phyloP scores from a whole-genome alignment of 169 alveolate species.

The Miamiensis avidus region DNA sequence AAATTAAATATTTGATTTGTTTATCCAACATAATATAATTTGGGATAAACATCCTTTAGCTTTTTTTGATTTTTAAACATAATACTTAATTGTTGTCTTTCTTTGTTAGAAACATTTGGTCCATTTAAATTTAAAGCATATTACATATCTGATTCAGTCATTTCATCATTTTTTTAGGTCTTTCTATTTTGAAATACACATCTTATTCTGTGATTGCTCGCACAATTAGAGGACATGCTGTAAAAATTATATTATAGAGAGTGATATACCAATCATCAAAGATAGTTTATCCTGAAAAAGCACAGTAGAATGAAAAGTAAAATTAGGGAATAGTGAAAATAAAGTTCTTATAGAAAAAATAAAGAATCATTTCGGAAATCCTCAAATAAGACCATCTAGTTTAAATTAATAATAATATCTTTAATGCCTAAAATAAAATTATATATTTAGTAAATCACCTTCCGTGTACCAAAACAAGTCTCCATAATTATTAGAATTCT shows the following conservation, averaged over 20 bases:
- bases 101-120: not conserved
- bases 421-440: not conserved
- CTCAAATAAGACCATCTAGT: constrained; percentile 87
- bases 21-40: constrained; percentile 66
- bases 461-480: constrained; percentile 88
- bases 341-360: constrained; percentile 97
- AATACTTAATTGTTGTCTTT: not conserved
- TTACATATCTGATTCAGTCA: too few species aligned
- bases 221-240: constrained; percentile 92
- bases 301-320: constrained; percentile 90
- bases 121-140: not conserved
- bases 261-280: constrained; percentile 95
- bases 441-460: constrained; percentile 55
- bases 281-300: constrained; percentile 94
- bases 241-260: constrained; percentile 92
- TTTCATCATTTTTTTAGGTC: too few species aligned
- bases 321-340: constrained; percentile 94
- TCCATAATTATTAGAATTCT: constrained; percentile 83
- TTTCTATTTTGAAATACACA: constrained; percentile 48
- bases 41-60: constrained; percentile 41
- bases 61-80: constrained; percentile 3
- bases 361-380: constrained; percentile 92
- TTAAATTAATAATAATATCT: not conserved
- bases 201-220: constrained; percentile 84
- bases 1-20: constrained; percentile 58